Percentiles rank a stretch among this genome's conserved stretches.
Conservation (phyloP, 768 basidiomycete genomes). For the Tephrocybe rancida region DNA sequence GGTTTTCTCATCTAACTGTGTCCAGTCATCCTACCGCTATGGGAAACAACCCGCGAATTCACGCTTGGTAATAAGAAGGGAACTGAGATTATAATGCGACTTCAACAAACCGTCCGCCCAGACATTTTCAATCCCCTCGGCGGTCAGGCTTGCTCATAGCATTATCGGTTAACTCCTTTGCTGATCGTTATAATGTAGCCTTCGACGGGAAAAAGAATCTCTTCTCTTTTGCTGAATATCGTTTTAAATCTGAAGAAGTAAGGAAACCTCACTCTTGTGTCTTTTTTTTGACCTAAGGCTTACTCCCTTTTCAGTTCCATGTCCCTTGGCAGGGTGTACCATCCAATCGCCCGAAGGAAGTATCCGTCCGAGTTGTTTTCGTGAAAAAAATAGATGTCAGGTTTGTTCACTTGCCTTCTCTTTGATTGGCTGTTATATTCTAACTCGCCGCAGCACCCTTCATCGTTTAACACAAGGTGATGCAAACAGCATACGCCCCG, state of each 20-base stretch:
- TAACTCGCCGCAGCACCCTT: slow-evolving; percentile 8
- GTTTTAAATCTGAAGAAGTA: slow-evolving; percentile 20
- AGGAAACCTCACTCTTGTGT: not conserved
- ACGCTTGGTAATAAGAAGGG: slow-evolving; percentile 27
- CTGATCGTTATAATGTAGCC: slow-evolving; percentile 17
- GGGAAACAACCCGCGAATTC: slow-evolving; percentile 20
- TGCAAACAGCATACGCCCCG: slow-evolving; percentile 11
- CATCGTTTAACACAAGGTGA: slow-evolving; percentile 16
- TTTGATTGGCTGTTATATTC: not conserved
- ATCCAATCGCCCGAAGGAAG: slow-evolving; percentile 13
- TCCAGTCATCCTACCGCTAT: slow-evolving; percentile 22
- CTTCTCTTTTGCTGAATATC: slow-evolving; percentile 25
- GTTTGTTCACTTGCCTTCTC: slow-evolving; percentile 10
- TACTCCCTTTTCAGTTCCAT: slow-evolving; percentile 16
- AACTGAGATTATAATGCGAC: slow-evolving; percentile 31
- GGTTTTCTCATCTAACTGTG: not conserved
- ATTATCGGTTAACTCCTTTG: not conserved
- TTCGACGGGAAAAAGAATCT: slow-evolving; percentile 38
- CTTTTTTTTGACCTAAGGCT: not conserved
- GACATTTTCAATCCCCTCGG: slow-evolving; percentile 27
- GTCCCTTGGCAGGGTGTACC: slow-evolving; percentile 21
- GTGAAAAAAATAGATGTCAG: slow-evolving; percentile 24
- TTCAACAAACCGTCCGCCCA: slow-evolving; percentile 24
- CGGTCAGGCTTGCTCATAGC: slow-evolving; percentile 23
- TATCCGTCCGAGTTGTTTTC: slow-evolving; percentile 25